Conservation (phyloP, 305 asterid species). For the Fraxinus baroniana region DNA sequence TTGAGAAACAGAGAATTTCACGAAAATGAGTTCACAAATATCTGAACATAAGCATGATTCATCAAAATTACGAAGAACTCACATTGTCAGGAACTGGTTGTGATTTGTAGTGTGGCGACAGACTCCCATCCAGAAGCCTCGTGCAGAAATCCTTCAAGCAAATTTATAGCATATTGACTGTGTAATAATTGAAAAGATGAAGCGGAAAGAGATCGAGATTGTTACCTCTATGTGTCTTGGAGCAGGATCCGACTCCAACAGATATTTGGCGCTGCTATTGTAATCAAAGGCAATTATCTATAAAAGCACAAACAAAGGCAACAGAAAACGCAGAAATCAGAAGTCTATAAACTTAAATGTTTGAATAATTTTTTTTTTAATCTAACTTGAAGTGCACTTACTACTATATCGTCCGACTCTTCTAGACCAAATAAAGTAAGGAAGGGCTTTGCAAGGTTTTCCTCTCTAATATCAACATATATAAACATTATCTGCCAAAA, state of each 20-base stretch:
- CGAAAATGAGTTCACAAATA: not conserved
- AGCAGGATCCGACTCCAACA: conserved; percentile 61
- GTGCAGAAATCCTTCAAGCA: conserved; percentile 71
- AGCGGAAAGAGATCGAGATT: conserved; percentile 13
- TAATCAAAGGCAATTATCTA: conserved; percentile 77
- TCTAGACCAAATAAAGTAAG: conserved; percentile 84
- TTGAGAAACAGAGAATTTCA: not conserved
- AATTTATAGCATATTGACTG: conserved; percentile 16
- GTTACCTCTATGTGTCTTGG: conserved; percentile 65
- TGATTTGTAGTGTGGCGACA: conserved; percentile 74
- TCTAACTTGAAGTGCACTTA: conserved; percentile 36
- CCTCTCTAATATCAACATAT: conserved; percentile 69
- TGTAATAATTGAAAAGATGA: conserved; percentile 19
- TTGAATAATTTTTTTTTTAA: not conserved
- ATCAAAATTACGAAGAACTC: conserved; percentile 33
- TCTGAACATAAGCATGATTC: not conserved
- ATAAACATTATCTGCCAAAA: conserved; percentile 69
- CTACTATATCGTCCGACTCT: conserved; percentile 64
- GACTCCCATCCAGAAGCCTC: conserved; percentile 53
- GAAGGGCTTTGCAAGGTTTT: conserved; percentile 90
- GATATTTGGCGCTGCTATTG: conserved; percentile 55
- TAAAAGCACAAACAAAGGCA: not conserved
- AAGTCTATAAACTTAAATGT: conserved; percentile 15
- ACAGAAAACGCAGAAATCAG: not conserved
- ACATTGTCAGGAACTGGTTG: conserved; percentile 78